Percentiles rank a stretch among this genome's conserved stretches.
Evolutionary conservation across 73 alveolate genomes (phyloP).

Genomic region (Paramecium pentaurelia): DNA sequence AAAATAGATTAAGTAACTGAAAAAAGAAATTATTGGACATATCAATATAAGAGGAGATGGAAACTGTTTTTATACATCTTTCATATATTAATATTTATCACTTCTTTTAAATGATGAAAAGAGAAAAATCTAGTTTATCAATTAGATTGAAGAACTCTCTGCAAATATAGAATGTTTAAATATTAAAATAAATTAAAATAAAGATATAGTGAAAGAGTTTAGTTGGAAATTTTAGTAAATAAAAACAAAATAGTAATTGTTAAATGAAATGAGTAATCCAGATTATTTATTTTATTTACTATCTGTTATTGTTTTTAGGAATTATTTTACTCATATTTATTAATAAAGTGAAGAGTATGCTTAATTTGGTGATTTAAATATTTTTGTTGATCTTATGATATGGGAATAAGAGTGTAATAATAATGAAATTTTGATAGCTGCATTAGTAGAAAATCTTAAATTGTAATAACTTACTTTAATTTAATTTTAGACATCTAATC

Average conservation of each 20-base stretch:
- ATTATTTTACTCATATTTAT: neutral
- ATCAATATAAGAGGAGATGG: constrained; percentile 6
- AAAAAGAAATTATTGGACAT: neutral
- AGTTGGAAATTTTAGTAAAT: neutral
- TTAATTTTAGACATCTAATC: neutral
- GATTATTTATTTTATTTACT: neutral
- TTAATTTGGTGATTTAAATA: neutral
- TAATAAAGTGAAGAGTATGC: neutral
- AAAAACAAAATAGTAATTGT: neutral
- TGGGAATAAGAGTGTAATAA: neutral
- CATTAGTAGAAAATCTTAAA: neutral
- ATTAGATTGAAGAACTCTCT: neutral
- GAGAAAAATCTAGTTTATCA: neutral
- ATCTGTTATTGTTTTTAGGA: neutral
- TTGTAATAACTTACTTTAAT: neutral
- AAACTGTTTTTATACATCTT: constrained; percentile 13
- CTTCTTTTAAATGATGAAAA: neutral
- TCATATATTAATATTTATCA: neutral
- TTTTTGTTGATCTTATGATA: neutral
- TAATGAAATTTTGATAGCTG: neutral
- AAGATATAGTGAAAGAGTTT: neutral
- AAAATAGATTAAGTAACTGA: neutral
- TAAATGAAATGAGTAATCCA: neutral
- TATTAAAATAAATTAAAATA: neutral
- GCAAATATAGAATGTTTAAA: neutral